phyloP scores from a whole-genome alignment of 2,329 filamentous ascomycete genomes.

The Diplodia intermedia region DNA sequence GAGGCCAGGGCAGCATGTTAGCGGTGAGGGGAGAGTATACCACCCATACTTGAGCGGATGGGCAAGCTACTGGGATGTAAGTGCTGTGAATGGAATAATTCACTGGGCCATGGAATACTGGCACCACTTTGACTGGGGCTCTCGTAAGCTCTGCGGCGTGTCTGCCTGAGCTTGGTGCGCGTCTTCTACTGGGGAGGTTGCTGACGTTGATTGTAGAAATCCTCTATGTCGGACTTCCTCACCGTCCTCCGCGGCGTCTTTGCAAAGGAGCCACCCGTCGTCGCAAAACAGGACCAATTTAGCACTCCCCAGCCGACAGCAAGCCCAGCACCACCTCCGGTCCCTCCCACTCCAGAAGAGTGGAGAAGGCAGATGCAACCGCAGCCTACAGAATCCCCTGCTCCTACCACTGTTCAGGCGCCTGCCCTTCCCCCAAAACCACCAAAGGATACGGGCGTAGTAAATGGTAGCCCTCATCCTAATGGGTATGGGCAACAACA shows the following conservation, averaged over 20 bases:
- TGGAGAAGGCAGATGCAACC: slow-evolving; percentile 44
- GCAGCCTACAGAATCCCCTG: slow-evolving; percentile 45
- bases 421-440: slow-evolving; percentile 57
- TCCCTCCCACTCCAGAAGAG: slow-evolving; percentile 76
- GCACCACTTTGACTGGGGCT: not conserved
- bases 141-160: not conserved
- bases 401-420: slow-evolving; percentile 34
- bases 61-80: slow-evolving; percentile 87
- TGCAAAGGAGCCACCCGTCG: slow-evolving; percentile 90
- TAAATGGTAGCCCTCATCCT: slow-evolving; percentile 27
- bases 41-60: slow-evolving; percentile 94
- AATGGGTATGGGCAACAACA: slow-evolving; percentile 38
- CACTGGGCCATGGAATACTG: too few species aligned
- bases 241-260: slow-evolving; percentile 85
- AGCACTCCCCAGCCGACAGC: slow-evolving; percentile 40
- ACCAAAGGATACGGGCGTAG: slow-evolving; percentile 42
- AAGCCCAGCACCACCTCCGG: slow-evolving; percentile 59
- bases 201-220: slow-evolving; percentile 65
- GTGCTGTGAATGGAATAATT: slow-evolving; percentile 46
- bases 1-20: slow-evolving; percentile 91
- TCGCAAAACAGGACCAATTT: slow-evolving; percentile 64
- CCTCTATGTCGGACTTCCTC: slow-evolving; percentile 81
- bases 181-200: not conserved
- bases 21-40: slow-evolving; percentile 90
- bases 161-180: not conserved